Percentiles rank a stretch among this genome's conserved stretches.
Conservation (phyloP, 352 stramenopile genomes). For the Phytophthora ohioensis region DNA sequence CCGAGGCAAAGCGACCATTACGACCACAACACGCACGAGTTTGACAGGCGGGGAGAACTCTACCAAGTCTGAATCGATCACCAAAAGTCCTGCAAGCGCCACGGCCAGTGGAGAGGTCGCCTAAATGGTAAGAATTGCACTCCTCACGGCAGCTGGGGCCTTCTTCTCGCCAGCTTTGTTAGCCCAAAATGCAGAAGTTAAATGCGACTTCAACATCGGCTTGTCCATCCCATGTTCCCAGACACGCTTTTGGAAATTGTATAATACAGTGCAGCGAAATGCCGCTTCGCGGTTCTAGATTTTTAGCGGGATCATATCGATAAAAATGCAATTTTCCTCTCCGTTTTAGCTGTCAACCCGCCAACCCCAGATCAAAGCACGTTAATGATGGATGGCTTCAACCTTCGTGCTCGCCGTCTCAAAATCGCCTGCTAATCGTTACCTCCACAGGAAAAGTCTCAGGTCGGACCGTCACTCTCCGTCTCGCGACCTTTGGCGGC, state of each 20-base stretch:
- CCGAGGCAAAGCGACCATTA: too few species aligned
- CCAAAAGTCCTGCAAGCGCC: too few species aligned
- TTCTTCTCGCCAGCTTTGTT: too few species aligned
- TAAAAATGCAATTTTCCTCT: background rate
- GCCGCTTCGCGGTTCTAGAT: slow-evolving; percentile 29
- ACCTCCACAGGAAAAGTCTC: slow-evolving; percentile 22
- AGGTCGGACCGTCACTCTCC: slow-evolving; percentile 4
- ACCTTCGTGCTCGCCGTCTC: background rate
- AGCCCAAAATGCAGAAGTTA: background rate
- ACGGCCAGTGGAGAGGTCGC: too few species aligned
- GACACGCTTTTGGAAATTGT: slow-evolving; percentile 13
- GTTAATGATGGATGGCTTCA: slow-evolving; percentile 14
- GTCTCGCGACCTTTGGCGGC: slow-evolving; percentile 11
- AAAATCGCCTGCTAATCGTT: background rate
- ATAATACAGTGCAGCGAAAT: slow-evolving; percentile 32
- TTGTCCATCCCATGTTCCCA: slow-evolving; percentile 13
- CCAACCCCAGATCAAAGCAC: background rate
- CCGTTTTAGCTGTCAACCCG: background rate
- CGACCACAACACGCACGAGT: too few species aligned
- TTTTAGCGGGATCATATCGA: background rate
- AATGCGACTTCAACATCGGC: slow-evolving; percentile 22
- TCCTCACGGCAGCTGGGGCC: too few species aligned
- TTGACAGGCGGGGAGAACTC: too few species aligned
- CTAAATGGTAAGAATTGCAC: too few species aligned
- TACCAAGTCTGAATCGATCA: too few species aligned